Conservation (phyloP, 306 rosid genomes). For the Cotoneaster glaucophyllus region DNA sequence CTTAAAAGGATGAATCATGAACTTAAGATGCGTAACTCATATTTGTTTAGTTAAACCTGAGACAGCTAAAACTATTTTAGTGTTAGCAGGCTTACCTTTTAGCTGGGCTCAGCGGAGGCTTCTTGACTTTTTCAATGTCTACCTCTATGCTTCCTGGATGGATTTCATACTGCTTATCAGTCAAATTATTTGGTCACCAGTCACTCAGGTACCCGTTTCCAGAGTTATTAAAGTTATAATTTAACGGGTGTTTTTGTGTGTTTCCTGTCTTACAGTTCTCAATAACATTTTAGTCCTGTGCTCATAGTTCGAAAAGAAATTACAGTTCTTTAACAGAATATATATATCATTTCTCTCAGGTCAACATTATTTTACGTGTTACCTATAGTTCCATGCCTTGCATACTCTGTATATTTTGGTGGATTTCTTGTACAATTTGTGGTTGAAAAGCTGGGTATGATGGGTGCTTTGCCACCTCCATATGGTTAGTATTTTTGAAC, state of each 20-base stretch:
- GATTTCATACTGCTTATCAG: conserved; percentile 55
- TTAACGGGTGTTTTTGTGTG: background rate
- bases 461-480: conserved; percentile 93
- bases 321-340: background rate
- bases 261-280: background rate
- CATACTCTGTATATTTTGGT: conserved; percentile 80
- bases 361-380: conserved; percentile 59
- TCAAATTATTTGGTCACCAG: conserved; percentile 48
- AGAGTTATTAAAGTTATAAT: conserved; percentile 9
- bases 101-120: conserved; percentile 90
- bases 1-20: conserved; percentile 1
- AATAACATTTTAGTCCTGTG: conserved; percentile 1
- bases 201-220: conserved; percentile 58
- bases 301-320: background rate
- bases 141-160: conserved; percentile 81
- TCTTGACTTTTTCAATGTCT: conserved; percentile 53
- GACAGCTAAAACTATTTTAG: conserved; percentile 36
- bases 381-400: conserved; percentile 75
- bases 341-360: conserved; percentile 41
- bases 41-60: background rate
- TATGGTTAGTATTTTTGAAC: conserved; percentile 55
- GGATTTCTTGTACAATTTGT: conserved; percentile 80
- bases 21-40: background rate
- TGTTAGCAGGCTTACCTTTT: conserved; percentile 78
- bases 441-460: conserved; percentile 97